Evolutionary conservation across 495 filamentous ascomycete species (phyloP).

Genomic region (Tetracladium marchalianum): DNA sequence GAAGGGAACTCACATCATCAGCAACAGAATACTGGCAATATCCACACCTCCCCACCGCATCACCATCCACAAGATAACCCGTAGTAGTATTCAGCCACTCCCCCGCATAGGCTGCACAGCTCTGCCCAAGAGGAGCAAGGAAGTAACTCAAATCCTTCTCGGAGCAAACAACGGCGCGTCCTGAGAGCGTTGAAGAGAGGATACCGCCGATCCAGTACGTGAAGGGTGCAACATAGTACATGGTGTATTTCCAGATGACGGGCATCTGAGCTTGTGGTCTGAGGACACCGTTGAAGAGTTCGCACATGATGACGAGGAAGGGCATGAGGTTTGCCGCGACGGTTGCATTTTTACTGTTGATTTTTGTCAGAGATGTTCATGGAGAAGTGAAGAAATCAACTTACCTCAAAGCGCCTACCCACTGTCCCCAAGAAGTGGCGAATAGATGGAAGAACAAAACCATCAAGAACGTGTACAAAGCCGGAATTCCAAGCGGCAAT

Average conservation of each 20-base stretch:
- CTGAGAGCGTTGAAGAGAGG: conserved; percentile 49
- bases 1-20: no score
- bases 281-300: conserved; percentile 50
- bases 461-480: conserved; percentile 78
- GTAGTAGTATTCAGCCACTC: conserved; percentile 8
- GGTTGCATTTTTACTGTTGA: conserved; percentile 60
- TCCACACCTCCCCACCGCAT: conserved; percentile 35
- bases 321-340: conserved; percentile 58
- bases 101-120: conserved; percentile 4
- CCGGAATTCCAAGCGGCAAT: conserved; percentile 47
- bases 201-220: conserved; percentile 41
- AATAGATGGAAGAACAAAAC: conserved; percentile 71
- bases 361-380: conserved; percentile 47
- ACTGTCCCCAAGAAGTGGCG: conserved; percentile 40
- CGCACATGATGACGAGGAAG: conserved; percentile 49
- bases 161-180: conserved; percentile 38
- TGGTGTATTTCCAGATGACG: conserved; percentile 49
- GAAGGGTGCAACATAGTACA: conserved; percentile 50
- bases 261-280: conserved; percentile 41
- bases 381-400: conserved; percentile 34
- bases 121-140: conserved; percentile 26
- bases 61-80: conserved; percentile 25
- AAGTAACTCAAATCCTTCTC: conserved; percentile 44
- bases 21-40: conserved; percentile 41
- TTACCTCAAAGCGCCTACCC: not conserved